Evolutionary conservation across 331 rosid genomes (phyloP).

Genomic region (Telfairia occidentalis): DNA sequence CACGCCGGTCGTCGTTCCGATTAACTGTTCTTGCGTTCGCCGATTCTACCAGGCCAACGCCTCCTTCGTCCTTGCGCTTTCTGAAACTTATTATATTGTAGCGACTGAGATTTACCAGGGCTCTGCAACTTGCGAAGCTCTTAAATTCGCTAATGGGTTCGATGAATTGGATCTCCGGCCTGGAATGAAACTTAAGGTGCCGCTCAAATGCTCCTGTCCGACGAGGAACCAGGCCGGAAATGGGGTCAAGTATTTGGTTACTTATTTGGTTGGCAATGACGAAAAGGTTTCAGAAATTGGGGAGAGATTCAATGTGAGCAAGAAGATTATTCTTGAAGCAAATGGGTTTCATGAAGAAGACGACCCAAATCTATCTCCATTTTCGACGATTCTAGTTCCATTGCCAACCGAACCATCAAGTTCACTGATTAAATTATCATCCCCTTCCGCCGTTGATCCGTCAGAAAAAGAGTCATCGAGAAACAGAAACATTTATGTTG

Average conservation of each 20-base stretch:
- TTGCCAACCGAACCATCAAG: conserved; percentile 34
- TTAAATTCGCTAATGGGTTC: conserved; percentile 24
- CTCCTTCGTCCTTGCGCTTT: neutral
- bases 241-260: conserved; percentile 37
- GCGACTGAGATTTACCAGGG: conserved; percentile 38
- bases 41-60: conserved; percentile 39
- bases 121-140: conserved; percentile 42
- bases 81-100: conserved; percentile 19
- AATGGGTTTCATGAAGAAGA: conserved; percentile 28
- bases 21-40: conserved; percentile 32
- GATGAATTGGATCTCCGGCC: conserved; percentile 17
- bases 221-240: conserved; percentile 22
- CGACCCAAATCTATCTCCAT: conserved; percentile 14
- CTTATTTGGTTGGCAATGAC: conserved; percentile 30
- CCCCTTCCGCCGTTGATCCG: conserved; percentile 5
- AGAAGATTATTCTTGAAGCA: conserved; percentile 26
- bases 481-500: neutral
- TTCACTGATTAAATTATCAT: conserved; percentile 24
- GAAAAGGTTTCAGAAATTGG: conserved; percentile 27
- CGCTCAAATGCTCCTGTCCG: conserved; percentile 67
- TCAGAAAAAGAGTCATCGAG: neutral
- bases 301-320: conserved; percentile 26
- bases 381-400: conserved; percentile 52
- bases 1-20: conserved; percentile 48
- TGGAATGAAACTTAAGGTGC: conserved; percentile 36